Percentiles rank a stretch among this genome's conserved stretches.
Conservation (phyloP, 805 yeast genomes). For the Isabelozyma rhagii region DNA sequence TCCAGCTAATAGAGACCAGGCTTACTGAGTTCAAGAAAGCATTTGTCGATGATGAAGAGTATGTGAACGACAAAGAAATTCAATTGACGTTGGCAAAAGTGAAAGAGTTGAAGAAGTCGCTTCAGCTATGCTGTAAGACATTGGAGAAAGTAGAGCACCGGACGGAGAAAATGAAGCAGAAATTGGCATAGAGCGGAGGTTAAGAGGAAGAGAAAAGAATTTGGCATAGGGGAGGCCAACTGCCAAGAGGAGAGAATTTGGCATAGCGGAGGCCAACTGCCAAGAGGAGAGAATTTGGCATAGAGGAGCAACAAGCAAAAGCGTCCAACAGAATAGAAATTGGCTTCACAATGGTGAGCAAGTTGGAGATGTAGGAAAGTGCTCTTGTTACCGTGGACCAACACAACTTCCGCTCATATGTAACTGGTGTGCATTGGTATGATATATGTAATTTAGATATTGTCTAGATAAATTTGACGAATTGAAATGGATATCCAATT, state of each 20-base stretch:
- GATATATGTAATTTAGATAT: not conserved
- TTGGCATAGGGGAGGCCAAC: too few species aligned
- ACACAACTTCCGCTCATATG: too few species aligned
- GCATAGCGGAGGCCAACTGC: too few species aligned
- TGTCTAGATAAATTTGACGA: slow-evolving; percentile 21
- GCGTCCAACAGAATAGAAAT: too few species aligned
- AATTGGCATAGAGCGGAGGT: not conserved
- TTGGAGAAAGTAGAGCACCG: slow-evolving; percentile 36
- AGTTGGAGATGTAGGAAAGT: too few species aligned
- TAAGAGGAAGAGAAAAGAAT: too few species aligned
- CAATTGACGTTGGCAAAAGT: slow-evolving; percentile 14
- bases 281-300: too few species aligned
- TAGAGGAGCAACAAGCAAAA: too few species aligned
- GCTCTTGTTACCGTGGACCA: too few species aligned
- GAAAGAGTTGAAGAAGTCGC: slow-evolving; percentile 27
- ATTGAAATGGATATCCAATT: slow-evolving; percentile 70
- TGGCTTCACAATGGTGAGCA: too few species aligned
- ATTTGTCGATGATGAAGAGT: slow-evolving; percentile 12
- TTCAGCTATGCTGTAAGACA: slow-evolving; percentile 22
- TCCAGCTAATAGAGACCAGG: slow-evolving; percentile 40
- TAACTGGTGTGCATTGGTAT: too few species aligned
- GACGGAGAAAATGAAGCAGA: slow-evolving; percentile 14
- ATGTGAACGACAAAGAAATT: slow-evolving; percentile 16
- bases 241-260: too few species aligned
- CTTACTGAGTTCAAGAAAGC: slow-evolving; percentile 21